Base-by-base conservation (phyloP, 2,329 filamentous ascomycete species). In the Paecilomyces sp. region DNA sequence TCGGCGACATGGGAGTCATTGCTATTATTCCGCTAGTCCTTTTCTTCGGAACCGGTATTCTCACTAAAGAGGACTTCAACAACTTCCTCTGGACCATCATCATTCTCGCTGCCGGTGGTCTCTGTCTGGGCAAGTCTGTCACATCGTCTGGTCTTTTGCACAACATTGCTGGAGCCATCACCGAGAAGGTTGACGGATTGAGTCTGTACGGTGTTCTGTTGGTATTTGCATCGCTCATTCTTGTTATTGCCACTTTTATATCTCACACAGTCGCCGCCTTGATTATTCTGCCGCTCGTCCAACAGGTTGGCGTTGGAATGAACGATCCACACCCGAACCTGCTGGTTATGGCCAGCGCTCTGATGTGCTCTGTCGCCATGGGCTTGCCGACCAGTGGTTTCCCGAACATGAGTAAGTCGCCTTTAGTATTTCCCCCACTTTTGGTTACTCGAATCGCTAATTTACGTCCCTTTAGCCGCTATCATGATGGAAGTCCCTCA, bases 11-110 rank as follows among this genome's bases (percentile, higher is more conserved):
- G 94, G 94, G 94, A 57, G 92, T 99, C 57, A 90, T 99, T 51
- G 95, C 94, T 60, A 96, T 99, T 71, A 91, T 99, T 62, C 94
- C 94, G 5, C 88, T 99, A 57, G 89, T 96, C 2, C 82, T 97
- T 51, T 99, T 99, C 83, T 99, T 99, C 68, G 94, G 94, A 58
- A 92, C 92, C 1, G 94, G 94, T 11, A 93, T 97, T 65, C 82
- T 99, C 33, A 97, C 92, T 55, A 99, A 97, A 77, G 94, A 97
- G 76, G 94, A 99, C 77, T 99, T 99, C 74, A 99, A 99, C 81
- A 99, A 99, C 76, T 99, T 99, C 76, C 88, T 97, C 47, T 99
- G 94, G 94, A 99, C 95, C 22, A 99, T 99, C 76, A 97, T 99
- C 76, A 97, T 99, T 69, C 87, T 99, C 22, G 94, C 94, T 0